Base-by-base conservation (phyloP, 768 basidiomycete species). In the Asterophora parasitica region DNA sequence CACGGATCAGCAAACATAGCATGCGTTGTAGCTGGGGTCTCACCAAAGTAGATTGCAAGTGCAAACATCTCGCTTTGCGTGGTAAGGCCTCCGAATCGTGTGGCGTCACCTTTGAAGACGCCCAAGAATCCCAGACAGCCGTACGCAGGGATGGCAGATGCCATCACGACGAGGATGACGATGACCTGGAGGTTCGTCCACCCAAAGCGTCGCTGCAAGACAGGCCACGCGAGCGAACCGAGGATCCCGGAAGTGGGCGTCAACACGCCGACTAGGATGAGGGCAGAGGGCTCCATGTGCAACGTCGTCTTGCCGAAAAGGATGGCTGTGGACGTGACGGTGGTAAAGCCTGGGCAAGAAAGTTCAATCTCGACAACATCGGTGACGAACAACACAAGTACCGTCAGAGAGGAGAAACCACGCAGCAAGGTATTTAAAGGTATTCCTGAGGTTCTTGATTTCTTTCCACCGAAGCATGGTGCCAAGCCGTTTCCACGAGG, bases 401-500 rank as follows among this genome's bases (percentile, higher is more conserved):
- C 92, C 90, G 58, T 98, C 94, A 1, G 88, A 91, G 17, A 98
- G 78, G 10, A 98, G 75, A 63, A 96, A 94, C 93, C 94, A 97
- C 0, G 95, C 92, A 4, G 83, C 78, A 35, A 97, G 82, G 58
- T 91, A 97, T 55, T 77, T 77, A 72, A 94, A 98, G 1, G 93
- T 92, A 58, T 92, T 85, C 26, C 77, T 75, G 12, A 97, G 71
- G 44, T 77, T 77, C 62, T 77, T 77, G 33, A 94, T 81, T 60
- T 95, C 84, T 7, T 66, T 68, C 74, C 80, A 83, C 1, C 71
- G 72, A 16, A 97, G 70, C 86, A 92, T 92, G 27, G 67, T 71
- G 0, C 79, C 82, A 0, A 98, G 73, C 17, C 85, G 68, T 44
- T 70, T 74, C 94, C 94, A 97, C 0, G 90, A 88, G 4, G 68